Evolutionary conservation across 176 grass and related monocot genomes (phyloP).

Genomic region (Phragmites australis): DNA sequence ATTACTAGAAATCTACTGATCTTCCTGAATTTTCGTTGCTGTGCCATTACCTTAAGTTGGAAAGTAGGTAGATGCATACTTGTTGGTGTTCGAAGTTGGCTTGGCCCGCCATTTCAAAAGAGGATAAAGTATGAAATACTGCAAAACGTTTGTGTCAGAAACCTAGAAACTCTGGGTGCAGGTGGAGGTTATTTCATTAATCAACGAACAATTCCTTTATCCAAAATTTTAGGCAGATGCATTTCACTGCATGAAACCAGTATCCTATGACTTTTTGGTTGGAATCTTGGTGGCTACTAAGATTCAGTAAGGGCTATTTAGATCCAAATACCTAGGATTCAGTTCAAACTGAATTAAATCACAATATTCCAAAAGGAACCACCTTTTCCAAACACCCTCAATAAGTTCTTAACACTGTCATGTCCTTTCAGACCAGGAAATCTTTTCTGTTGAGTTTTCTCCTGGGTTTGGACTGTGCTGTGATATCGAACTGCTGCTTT

Average conservation of each 20-base stretch:
- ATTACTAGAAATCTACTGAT: constrained; percentile 18
- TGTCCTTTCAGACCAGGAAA: neutral
- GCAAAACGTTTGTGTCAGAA: neutral
- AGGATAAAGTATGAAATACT: constrained; percentile 3
- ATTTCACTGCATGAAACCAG: neutral
- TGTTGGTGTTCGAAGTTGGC: neutral
- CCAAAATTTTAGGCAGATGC: neutral
- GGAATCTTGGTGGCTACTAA: neutral
- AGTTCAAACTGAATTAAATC: neutral
- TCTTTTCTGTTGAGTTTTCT: neutral
- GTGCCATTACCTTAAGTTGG: neutral
- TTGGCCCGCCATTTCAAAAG: too few relatives aligned
- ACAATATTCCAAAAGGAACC: neutral
- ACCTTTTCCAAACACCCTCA: neutral
- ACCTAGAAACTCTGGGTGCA: neutral
- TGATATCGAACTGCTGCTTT: neutral
- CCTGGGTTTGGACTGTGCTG: neutral
- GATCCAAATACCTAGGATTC: neutral
- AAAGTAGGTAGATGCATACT: constrained; percentile 2
- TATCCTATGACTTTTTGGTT: neutral
- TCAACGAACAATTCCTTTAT: neutral
- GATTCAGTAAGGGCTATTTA: neutral
- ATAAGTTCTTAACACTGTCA: neutral
- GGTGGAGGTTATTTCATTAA: neutral
- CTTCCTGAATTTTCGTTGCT: neutral